Evolutionary conservation across 2,329 filamentous ascomycete species (phyloP).

Genomic region (Nemania abortiva): DNA sequence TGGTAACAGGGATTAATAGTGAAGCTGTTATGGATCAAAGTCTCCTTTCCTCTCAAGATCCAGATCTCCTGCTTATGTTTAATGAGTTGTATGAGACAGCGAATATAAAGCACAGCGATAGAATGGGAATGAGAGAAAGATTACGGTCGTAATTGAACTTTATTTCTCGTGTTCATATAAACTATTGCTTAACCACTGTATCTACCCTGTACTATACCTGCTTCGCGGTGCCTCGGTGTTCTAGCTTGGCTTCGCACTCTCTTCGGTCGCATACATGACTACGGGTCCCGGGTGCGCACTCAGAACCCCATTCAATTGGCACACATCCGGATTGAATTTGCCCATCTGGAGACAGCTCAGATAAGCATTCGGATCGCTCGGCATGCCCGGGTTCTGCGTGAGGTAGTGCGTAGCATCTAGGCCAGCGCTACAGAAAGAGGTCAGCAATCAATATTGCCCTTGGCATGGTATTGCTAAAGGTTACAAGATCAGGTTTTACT

Average conservation of each 20-base stretch:
- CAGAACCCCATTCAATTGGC: conserved; percentile 24
- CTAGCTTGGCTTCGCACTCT: conserved; percentile 18
- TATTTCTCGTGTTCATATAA: neutral
- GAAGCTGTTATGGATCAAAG: too few species aligned
- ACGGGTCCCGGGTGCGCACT: conserved; percentile 25
- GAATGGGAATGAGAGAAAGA: too few species aligned
- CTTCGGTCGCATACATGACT: conserved; percentile 25
- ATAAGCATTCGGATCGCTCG: conserved; percentile 29
- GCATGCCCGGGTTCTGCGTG: neutral
- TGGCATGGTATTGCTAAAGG: neutral
- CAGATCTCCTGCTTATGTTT: too few species aligned
- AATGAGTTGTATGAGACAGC: too few species aligned
- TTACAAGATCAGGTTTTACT: neutral
- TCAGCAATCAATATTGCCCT: neutral
- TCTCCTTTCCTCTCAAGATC: too few species aligned
- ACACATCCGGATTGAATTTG: conserved; percentile 23
- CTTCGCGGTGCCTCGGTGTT: neutral
- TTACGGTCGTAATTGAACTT: too few species aligned
- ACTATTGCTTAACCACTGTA: neutral
- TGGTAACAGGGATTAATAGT: too few species aligned
- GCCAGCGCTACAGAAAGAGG: conserved; percentile 12
- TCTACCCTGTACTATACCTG: neutral
- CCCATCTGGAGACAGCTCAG: conserved; percentile 36
- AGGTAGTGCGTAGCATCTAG: conserved; percentile 29
- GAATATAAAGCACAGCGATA: too few species aligned